Percentiles rank a stretch among this genome's conserved stretches.
Conservation (phyloP, 768 basidiomycete species). For the Mycena leptocephala region DNA sequence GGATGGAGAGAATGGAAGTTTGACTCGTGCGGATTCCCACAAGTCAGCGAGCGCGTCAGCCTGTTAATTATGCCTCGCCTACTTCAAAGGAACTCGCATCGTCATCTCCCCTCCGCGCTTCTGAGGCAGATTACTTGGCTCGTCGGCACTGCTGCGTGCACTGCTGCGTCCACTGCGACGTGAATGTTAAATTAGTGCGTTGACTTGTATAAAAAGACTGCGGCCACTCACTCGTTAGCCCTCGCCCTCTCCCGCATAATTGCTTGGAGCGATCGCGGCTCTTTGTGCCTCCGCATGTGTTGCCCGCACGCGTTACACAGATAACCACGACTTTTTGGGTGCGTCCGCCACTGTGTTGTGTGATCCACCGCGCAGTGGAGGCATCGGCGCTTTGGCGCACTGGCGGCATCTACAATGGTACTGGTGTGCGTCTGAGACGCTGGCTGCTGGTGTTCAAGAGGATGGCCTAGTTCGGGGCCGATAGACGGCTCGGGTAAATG, state of each 20-base stretch:
- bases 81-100: no score
- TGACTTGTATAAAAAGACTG: background rate
- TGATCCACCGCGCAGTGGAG: background rate
- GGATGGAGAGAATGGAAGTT: no score
- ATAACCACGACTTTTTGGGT: background rate
- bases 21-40: no score
- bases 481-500: background rate
- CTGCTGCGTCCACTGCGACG: no score
- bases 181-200: background rate
- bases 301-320: background rate
- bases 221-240: background rate
- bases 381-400: background rate
- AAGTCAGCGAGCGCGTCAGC: no score
- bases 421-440: background rate
- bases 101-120: no score
- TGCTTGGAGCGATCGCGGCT: no score
- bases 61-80: no score
- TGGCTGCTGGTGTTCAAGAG: background rate
- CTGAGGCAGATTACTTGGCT: no score
- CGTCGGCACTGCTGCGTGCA: no score
- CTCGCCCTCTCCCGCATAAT: no score
- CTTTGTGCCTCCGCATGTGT: background rate
- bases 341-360: background rate
- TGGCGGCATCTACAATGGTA: background rate
- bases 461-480: background rate